phyloP scores from a whole-genome alignment of 2,329 filamentous ascomycete genomes.

The Sporothrix pallida region DNA sequence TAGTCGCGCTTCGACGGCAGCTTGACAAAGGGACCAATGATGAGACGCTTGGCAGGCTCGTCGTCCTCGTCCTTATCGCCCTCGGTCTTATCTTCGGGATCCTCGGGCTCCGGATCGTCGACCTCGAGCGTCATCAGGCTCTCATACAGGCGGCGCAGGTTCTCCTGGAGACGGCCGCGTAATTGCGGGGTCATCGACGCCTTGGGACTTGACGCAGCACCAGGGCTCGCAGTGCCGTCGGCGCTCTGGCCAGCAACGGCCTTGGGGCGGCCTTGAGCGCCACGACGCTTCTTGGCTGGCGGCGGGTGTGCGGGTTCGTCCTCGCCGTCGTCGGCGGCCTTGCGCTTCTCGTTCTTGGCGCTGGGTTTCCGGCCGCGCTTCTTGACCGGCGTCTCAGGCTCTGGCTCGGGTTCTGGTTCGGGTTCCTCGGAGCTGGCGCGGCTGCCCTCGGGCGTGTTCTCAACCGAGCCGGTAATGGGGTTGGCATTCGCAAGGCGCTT shows the following conservation, averaged over 20 bases:
- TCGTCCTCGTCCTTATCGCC: constrained; percentile 59
- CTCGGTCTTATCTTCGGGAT: constrained; percentile 54
- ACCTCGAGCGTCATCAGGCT: constrained; percentile 84
- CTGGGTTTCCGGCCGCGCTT: constrained; percentile 84
- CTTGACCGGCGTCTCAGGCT: constrained; percentile 72
- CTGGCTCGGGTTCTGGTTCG: constrained; percentile 30
- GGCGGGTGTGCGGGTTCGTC: constrained; percentile 77
- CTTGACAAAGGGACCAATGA: constrained; percentile 94
- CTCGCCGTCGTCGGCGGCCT: constrained; percentile 74
- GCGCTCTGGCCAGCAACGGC: constrained; percentile 49
- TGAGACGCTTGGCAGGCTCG: constrained; percentile 70
- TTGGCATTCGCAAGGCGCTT: constrained; percentile 55
- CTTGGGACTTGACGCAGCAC: constrained; percentile 40
- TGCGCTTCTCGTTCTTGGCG: constrained; percentile 79
- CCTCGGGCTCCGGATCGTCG: constrained; percentile 66
- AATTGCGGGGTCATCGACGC: constrained; percentile 64
- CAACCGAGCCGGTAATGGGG: constrained; percentile 48
- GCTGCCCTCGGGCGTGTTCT: constrained; percentile 79
- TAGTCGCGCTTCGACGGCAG: constrained; percentile 88
- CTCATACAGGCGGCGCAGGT: constrained; percentile 78
- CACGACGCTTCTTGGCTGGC: constrained; percentile 77
- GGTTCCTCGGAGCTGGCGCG: constrained; percentile 80
- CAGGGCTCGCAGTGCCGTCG: constrained; percentile 37
- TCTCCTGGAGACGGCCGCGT: constrained; percentile 78
- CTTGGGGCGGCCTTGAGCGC: constrained; percentile 73